Base-by-base conservation (phyloP, 2,329 filamentous ascomycete species). In the Amesomyces nigricolor region DNA sequence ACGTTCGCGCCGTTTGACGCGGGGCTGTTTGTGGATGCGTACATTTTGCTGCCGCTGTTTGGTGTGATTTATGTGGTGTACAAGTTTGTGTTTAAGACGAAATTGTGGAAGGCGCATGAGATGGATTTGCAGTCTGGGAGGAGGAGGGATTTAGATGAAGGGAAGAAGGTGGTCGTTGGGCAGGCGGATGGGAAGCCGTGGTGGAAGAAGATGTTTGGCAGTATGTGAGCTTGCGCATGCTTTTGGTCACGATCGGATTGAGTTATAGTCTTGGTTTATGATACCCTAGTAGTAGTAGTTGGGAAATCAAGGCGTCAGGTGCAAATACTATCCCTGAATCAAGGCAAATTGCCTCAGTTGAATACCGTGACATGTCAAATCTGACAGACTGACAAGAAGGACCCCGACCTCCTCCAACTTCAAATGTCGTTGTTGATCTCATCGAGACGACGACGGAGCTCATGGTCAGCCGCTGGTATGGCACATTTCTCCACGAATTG, bases 21-120 rank as follows among this genome's bases (percentile, higher is more conserved):
- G 0, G 79, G 76, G 4, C 71, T 73, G n/a, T 85, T 86, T 62
- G 81, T 86, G 10, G 80, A 83, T 61, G 81, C 82, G 0, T 86
- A 86, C 62, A 80, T 86, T 53, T 66, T 86, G 22, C 64, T 86
- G 30, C 80, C 80, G 2, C 68, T 86, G 0, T 86, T 85, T 60
- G 75, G 71, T 1, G 55, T 85, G 42, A 83, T 85, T 14, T 85
- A 79, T 60, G 58, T 76, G 1, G 73, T 63, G 1, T 81, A 80
- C 64, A 85, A 85, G 65, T 50, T 82, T 4, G 68, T 73, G 40
- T 81, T 78, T 69, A 74, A 73, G 57, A 84, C 82, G 2, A 72
- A 67, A 6, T 70, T 76, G 54, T 78, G 78, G 74, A 67, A 72
- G 5, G 66, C 72, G 5, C 68, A 75, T 52, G 79, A 82, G 52